Evolutionary conservation across 2,329 filamentous ascomycete species (phyloP).

Genomic region (Fusarium sp.): DNA sequence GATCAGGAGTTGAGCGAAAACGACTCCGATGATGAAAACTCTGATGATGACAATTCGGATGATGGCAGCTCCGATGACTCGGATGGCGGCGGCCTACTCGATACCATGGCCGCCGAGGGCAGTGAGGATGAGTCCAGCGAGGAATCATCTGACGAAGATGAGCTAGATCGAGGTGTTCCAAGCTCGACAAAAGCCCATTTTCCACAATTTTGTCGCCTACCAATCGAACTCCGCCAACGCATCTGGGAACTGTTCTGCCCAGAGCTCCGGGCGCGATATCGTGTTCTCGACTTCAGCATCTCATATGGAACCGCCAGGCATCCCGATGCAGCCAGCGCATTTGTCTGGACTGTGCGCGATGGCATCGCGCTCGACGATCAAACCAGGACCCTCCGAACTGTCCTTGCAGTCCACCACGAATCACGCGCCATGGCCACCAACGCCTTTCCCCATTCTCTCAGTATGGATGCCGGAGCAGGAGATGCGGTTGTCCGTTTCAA

Average conservation of each 20-base stretch:
- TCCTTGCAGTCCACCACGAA: constrained; percentile 49
- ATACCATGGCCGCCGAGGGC: constrained; percentile 39
- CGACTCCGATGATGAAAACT: constrained; percentile 12
- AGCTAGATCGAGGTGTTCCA: not conserved
- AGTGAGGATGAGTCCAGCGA: constrained; percentile 36
- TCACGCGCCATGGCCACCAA: constrained; percentile 47
- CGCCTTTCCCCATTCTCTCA: constrained; percentile 46
- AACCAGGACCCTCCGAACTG: constrained; percentile 43
- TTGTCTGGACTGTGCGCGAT: constrained; percentile 35
- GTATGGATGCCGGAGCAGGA: constrained; percentile 39
- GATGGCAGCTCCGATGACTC: constrained; percentile 32
- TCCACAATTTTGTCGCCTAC: constrained; percentile 43
- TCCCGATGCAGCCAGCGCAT: constrained; percentile 5
- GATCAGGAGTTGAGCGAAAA: not conserved
- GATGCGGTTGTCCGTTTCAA: constrained; percentile 45
- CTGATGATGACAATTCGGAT: constrained; percentile 18
- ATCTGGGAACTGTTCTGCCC: constrained; percentile 48
- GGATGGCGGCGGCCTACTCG: constrained; percentile 37
- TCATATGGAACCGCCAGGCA: constrained; percentile 17
- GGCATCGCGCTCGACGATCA: constrained; percentile 40
- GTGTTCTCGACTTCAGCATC: constrained; percentile 44
- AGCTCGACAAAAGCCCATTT: constrained; percentile 24
- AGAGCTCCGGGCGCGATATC: constrained; percentile 40
- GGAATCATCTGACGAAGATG: not conserved
- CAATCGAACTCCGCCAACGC: constrained; percentile 45